A percentile compares a stretch with the other conserved stretches of the same genome.
phyloP scores from a whole-genome alignment of 2,329 filamentous ascomycete species.

The Penicillium sp. region DNA sequence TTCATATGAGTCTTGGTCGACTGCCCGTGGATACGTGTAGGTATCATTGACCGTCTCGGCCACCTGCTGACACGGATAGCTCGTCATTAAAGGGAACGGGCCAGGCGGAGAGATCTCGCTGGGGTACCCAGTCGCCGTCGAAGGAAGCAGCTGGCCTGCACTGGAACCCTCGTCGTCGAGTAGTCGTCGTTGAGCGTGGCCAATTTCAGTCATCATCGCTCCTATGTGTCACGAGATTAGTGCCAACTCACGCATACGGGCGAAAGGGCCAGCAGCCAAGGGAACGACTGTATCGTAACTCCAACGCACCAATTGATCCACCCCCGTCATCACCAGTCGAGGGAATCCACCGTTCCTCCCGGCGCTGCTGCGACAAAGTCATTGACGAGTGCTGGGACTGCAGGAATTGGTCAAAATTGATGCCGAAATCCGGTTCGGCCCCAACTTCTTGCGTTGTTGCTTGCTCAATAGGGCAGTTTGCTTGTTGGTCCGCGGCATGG shows the following conservation, averaged over 20 bases:
- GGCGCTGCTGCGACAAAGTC: constrained; percentile 37
- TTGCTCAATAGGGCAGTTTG: constrained; percentile 11
- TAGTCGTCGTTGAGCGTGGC: constrained; percentile 34
- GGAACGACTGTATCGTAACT: neutral
- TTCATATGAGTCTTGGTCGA: constrained; percentile 1
- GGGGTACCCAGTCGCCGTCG: constrained; percentile 16
- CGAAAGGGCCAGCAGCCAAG: neutral
- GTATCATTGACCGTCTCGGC: neutral
- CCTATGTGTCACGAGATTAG: constrained; percentile 21
- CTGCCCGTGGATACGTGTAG: neutral
- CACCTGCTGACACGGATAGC: constrained; percentile 7
- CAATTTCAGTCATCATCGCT: constrained; percentile 39
- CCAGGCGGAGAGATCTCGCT: constrained; percentile 19
- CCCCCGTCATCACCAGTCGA: constrained; percentile 25
- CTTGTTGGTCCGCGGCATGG: constrained; percentile 13
- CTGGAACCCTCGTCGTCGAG: constrained; percentile 32
- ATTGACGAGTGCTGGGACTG: constrained; percentile 30
- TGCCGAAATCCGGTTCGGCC: constrained; percentile 26
- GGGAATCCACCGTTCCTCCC: constrained; percentile 41
- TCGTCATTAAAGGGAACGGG: constrained; percentile 17
- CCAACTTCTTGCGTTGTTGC: constrained; percentile 6
- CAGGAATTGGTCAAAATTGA: constrained; percentile 44
- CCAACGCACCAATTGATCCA: constrained; percentile 35
- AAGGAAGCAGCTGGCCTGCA: constrained; percentile 16
- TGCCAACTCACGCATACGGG: neutral